Evolutionary conservation across 805 yeast species (phyloP), one percentile per base, ranked within the genome.

Genomic region (Suhomyces sp.): DNA sequence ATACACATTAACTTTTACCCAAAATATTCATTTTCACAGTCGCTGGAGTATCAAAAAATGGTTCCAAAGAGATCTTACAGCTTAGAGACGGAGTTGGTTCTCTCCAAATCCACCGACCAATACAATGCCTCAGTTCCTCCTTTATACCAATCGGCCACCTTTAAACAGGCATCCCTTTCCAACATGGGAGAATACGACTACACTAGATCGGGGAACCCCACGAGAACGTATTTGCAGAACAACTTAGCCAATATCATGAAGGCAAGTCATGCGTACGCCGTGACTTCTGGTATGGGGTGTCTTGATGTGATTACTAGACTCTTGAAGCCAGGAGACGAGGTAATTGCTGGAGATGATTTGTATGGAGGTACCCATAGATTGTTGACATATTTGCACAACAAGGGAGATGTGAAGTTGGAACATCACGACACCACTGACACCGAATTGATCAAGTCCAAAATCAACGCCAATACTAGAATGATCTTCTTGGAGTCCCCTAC

Each of bases 291-390:
- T 17, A 90, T 90, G 98, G 83, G 95, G 2, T 88, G 95, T 37
- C 68, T 87, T 43, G 97, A 91, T 55, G 90, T 88, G 19, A 82
- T 90, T 38, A 74, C 85, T 25, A 74, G 95, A 28, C 65, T 84
- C 33, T 69, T 88, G 42, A 65, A 60, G 35, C 91, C 95, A 1
- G 88, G 90, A n/a, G 95, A 85, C 55, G 88, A 86, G 58, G 90
- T 90, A 21, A 77, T 90, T 47, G 95, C 96, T 4, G 98, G 98
- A 35, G 93, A 86, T 56, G 98, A 90, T 56, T 73, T 90, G 44
- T 90, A 90, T 55, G 98, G 98, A 35, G 98, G 98, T 21, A 83
- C 95, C 21, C 85, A 90, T 60, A 74, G 98, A 50, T 71, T 90
- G 47, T 74, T 90, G 47, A 83, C 87, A 9, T 86, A 80, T 53